Base-by-base conservation (phyloP, 768 basidiomycete genomes). In the Leccinellum albellum region DNA sequence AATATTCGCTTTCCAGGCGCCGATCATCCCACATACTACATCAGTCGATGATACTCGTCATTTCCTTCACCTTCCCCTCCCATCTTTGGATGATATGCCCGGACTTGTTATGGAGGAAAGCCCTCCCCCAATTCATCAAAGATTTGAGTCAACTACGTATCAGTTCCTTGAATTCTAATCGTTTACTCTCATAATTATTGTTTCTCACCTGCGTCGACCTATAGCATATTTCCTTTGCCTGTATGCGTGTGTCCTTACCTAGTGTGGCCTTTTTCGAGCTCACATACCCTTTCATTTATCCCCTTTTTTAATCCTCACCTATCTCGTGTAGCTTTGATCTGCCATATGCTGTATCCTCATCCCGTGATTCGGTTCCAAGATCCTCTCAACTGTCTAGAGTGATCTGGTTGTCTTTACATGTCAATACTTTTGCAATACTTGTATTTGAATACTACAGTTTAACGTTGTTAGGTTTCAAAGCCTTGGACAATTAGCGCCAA, bases 21-120 rank as follows among this genome's bases (percentile, higher is more conserved):
- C 91, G 23, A 94, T 94, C 65, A 84, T 93, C 56, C 92, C 93
- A 2, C 84, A 87, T 59, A 88, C 89, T 1, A 82, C 88, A 8
- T 87, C 87, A 8, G 74, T 84, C 29, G 91, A 92, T 60, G 92
- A 94, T 67, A 93, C 89, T 21, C 86, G 91, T 12, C 90, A 94
- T 70, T 94, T 94, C 74, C 79, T 90, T 46, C 86, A 87, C 54
- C 81, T 89, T 12, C 89, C 89, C 2, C 77, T 87, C n/a, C 90
- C 89, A 29, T 78, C 84, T 35, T 63, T 80, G n/a, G 85, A 86
- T 54, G 89, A 91, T 58, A 89, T 92, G 68, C 90, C 90, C 13
- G 90, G 90, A 31, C 81, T 92, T 58, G 74, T 86, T 58, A 77
- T 76, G 51, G 85, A 87, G 63, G 88, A 89, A 64, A 74, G 71